These are phyloP conservation scores for Breynia disticha DNA, from an alignment of 441 rosid species.

Conservation along the genomic window DNA sequence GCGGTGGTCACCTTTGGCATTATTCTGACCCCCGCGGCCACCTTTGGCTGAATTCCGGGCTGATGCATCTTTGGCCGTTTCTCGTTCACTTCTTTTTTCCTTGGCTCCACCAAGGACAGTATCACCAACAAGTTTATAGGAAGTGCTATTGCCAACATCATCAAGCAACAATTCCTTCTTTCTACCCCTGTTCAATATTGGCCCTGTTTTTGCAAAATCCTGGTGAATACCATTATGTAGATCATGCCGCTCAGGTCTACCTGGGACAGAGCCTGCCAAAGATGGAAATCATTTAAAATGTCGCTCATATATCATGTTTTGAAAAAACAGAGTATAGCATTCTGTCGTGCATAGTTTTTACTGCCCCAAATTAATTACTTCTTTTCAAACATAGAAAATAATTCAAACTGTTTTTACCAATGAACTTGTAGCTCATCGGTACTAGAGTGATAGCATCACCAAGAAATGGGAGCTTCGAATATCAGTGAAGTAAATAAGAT, in stretches of 20 bases:
- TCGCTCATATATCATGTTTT: background rate
- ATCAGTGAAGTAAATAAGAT: too few relatives aligned
- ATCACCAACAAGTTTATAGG: constrained; percentile 29
- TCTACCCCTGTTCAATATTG: constrained; percentile 34
- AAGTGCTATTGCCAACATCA: constrained; percentile 38
- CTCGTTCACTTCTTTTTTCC: constrained; percentile 65
- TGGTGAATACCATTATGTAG: constrained; percentile 15
- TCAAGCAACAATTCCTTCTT: constrained; percentile 47
- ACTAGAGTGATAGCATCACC: too few relatives aligned
- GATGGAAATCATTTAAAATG: constrained; percentile 2
- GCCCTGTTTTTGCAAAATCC: constrained; percentile 33
- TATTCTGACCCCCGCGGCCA: constrained; percentile 23
- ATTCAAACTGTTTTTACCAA: background rate
- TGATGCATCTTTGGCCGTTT: constrained; percentile 27
- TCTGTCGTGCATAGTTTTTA: too few relatives aligned
- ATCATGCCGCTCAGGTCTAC: constrained; percentile 19
- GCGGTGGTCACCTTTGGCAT: constrained; percentile 39
- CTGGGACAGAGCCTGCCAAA: constrained; percentile 23
- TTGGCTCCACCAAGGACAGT: constrained; percentile 29
- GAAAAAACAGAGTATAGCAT: too few relatives aligned
- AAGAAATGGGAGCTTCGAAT: too few relatives aligned
- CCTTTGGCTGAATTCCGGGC: constrained; percentile 23
- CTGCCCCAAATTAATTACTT: too few relatives aligned
- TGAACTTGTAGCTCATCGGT: too few relatives aligned
- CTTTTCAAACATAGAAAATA: too few relatives aligned